Percentiles rank a stretch among this genome's conserved stretches.
These are phyloP conservation scores for Ogataea naganishii DNA, from an alignment of 805 yeast genomes.

Conservation along the genomic window DNA sequence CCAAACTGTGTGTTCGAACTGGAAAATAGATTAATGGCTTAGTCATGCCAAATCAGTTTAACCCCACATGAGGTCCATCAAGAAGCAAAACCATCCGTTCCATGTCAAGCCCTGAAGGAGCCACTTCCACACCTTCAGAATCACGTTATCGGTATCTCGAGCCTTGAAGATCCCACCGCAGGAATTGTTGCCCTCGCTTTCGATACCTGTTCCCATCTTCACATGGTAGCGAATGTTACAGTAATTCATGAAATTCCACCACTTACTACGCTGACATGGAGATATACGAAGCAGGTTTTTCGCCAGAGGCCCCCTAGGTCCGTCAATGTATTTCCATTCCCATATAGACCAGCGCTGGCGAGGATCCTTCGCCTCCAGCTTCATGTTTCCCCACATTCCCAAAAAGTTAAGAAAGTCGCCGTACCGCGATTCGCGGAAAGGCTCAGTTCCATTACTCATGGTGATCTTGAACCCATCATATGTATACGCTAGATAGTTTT, in stretches of 20 bases:
- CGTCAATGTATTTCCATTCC: slow-evolving; percentile 86
- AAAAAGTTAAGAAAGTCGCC: slow-evolving; percentile 72
- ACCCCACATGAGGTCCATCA: slow-evolving; percentile 43
- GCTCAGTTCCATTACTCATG: slow-evolving; percentile 38
- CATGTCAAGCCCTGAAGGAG: slow-evolving; percentile 42
- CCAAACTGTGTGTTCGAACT: no score
- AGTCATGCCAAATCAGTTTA: slow-evolving; percentile 13
- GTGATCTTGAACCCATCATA: slow-evolving; percentile 50
- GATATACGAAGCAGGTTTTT: slow-evolving; percentile 63
- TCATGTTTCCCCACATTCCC: slow-evolving; percentile 91
- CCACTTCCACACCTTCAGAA: slow-evolving; percentile 42
- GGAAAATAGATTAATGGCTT: no score
- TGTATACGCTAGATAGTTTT: slow-evolving; percentile 75
- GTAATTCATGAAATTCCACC: slow-evolving; percentile 87
- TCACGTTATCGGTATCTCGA: slow-evolving; percentile 38
- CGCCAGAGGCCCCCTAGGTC: slow-evolving; percentile 84
- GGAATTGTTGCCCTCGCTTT: slow-evolving; percentile 70
- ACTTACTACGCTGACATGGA: slow-evolving; percentile 77
- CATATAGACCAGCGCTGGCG: slow-evolving; percentile 83
- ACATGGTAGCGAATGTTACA: slow-evolving; percentile 72
- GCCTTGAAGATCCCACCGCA: slow-evolving; percentile 64
- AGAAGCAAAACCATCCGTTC: slow-evolving; percentile 54
- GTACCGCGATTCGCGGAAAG: slow-evolving; percentile 42
- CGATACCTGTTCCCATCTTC: slow-evolving; percentile 82
- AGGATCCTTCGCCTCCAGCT: slow-evolving; percentile 55